A percentile compares a stretch with the other conserved stretches of the same genome.
These are phyloP conservation scores for Avena insularis DNA, from an alignment of 176 grass and related monocot species.

Conservation along the genomic window DNA sequence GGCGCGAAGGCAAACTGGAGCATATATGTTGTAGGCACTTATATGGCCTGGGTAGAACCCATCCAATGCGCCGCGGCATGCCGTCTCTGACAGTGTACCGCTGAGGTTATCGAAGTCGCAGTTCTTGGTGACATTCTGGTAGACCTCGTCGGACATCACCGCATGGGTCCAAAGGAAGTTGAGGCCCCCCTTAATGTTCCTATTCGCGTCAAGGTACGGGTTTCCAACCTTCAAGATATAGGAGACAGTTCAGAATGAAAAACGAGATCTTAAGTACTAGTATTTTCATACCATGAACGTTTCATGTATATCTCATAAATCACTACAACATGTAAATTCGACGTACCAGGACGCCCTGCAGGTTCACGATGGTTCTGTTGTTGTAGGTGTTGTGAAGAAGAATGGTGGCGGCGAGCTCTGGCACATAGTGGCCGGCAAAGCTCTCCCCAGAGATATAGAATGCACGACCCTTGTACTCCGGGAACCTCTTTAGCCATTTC, in stretches of 20 bases:
- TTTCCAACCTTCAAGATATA: slow-evolving; percentile 50
- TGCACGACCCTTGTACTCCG: slow-evolving; percentile 44
- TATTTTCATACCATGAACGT: background rate
- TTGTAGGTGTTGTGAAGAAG: slow-evolving; percentile 50
- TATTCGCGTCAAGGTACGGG: slow-evolving; percentile 26
- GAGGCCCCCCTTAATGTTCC: slow-evolving; percentile 1
- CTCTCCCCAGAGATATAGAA: slow-evolving; percentile 75
- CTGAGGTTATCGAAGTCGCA: slow-evolving; percentile 36
- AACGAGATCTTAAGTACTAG: background rate
- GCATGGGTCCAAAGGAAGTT: slow-evolving; percentile 42
- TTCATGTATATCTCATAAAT: background rate
- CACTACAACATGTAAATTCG: background rate
- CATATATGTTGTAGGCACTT: slow-evolving; percentile 47
- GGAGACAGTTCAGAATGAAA: background rate
- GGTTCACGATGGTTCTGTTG: slow-evolving; percentile 40
- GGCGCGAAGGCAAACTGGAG: slow-evolving; percentile 35
- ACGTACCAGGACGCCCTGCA: slow-evolving; percentile 53
- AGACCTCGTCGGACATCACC: slow-evolving; percentile 50
- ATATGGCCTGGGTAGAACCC: background rate
- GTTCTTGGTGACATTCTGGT: slow-evolving; percentile 35
- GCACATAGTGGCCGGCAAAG: slow-evolving; percentile 58
- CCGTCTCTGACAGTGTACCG: background rate
- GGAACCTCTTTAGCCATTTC: slow-evolving; percentile 54
- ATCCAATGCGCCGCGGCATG: background rate
- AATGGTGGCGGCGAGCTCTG: slow-evolving; percentile 50